Base-by-base conservation (phyloP, 805 yeast genomes). In the Wickerhamomyces tratensis region DNA sequence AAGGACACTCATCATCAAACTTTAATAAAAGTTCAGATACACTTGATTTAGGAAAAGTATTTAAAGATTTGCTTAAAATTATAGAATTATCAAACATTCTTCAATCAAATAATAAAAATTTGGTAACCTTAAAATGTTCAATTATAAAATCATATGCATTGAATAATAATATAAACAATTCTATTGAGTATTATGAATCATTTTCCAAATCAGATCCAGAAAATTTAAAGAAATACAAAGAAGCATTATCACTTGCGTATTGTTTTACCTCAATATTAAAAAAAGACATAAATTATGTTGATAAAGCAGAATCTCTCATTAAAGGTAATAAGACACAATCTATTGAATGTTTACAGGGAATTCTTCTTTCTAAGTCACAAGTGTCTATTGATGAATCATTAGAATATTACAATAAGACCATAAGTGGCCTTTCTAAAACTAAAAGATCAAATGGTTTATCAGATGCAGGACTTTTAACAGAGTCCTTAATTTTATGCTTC, bases 321-420 rank as follows among this genome's bases (percentile, higher is more conserved):
- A 5, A 14, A 37, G 54, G 26, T 20, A 57, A 54, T 25, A 41
- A 43, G 15, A 44, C 56, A 14, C 56, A 68, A 2, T 57, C 34
- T 8, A 31, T 31, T 8, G 60, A 62, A 33, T 52, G 65, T 5
- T 43, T 72, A 7, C 69, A 71, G 42, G 58, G 63, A 5, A 50
- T 68, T 38, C 69, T 77, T 12, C 48, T 76, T 8, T 71, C 69
- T 0, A 54, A 63, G 25, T 54, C 73, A 10, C 58, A 56, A 35
- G 67, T 69, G 36, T 62, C 69, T 35, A 44, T 61, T 7, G 71
- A 68, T 8, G 46, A 56, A 36, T 57, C 75, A 1, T 58, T 77
- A 35, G 62, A 59, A 3, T 43, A 72, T 5, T 77, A 67, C 56
- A 77, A 77, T 49, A 61, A 63, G 13, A 67, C 68, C 52, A 71